Percentiles rank a stretch among this genome's conserved stretches.
These are phyloP conservation scores for Cyclocybe aegerita DNA, from an alignment of 768 basidiomycete species.

Conservation along the genomic window DNA sequence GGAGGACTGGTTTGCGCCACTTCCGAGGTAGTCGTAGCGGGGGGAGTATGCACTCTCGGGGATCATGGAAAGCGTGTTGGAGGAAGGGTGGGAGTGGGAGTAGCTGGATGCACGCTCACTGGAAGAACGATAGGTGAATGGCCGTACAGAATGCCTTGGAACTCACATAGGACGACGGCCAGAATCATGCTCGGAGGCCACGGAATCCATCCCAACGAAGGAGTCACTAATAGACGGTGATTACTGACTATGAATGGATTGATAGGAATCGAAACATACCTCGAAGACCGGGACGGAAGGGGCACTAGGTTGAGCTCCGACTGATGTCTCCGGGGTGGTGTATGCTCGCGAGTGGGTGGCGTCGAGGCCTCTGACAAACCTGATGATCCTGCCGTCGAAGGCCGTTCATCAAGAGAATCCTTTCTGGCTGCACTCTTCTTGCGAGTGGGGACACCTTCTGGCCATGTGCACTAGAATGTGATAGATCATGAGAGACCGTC, in stretches of 20 bases:
- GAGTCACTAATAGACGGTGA: slow-evolving; percentile 36
- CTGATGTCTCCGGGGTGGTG: slow-evolving; percentile 56
- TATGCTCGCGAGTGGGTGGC: slow-evolving; percentile 66
- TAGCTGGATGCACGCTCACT: slow-evolving; percentile 46
- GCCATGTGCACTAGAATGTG: slow-evolving; percentile 72
- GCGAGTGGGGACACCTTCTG: slow-evolving; percentile 70
- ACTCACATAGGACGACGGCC: slow-evolving; percentile 49
- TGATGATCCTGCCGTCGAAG: slow-evolving; percentile 77
- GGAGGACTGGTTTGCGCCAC: slow-evolving; percentile 32
- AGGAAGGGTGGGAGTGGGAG: slow-evolving; percentile 38
- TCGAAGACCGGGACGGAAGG: slow-evolving; percentile 38
- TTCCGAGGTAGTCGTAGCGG: slow-evolving; percentile 49
- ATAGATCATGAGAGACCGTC: slow-evolving; percentile 7
- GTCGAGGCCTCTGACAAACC: slow-evolving; percentile 71
- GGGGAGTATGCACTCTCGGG: slow-evolving; percentile 54
- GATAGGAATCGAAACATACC: slow-evolving; percentile 27
- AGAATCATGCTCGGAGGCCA: slow-evolving; percentile 43
- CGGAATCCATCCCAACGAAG: slow-evolving; percentile 42
- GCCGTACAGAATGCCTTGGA: slow-evolving; percentile 4
- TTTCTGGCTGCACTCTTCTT: slow-evolving; percentile 63
- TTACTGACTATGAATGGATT: slow-evolving; percentile 11
- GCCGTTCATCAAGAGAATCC: slow-evolving; percentile 60
- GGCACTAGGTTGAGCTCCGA: slow-evolving; percentile 41
- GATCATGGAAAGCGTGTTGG: slow-evolving; percentile 54
- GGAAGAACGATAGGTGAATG: slow-evolving; percentile 17